Percentiles rank a stretch among this genome's conserved stretches.
Conservation (phyloP, 345 rosid genomes). For the Ceriops tagal region DNA sequence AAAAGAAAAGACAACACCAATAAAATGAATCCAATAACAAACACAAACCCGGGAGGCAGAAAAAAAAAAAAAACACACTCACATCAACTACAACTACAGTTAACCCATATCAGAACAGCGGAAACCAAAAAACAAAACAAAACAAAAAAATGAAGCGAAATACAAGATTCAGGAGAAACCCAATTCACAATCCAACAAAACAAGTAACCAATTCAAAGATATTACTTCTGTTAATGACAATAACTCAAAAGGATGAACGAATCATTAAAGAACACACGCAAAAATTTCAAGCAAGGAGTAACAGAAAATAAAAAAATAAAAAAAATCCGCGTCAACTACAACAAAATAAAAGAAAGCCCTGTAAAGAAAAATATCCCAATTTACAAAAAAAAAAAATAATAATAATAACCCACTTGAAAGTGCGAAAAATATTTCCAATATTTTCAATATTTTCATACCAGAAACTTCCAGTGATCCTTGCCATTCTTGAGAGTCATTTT, state of each 20-base stretch:
- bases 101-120: no score
- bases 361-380: neutral
- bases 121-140: neutral
- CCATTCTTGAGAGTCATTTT: slow-evolving; percentile 26
- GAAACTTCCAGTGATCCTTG: slow-evolving; percentile 47
- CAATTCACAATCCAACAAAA: neutral
- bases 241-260: neutral
- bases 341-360: neutral
- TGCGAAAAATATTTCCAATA: neutral
- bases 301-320: neutral
- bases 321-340: neutral
- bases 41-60: no score
- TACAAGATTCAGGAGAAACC: no score
- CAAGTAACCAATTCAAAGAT: neutral
- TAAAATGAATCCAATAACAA: no score
- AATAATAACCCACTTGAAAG: neutral
- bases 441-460: slow-evolving; percentile 22
- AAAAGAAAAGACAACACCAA: no score
- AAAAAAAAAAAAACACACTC: no score
- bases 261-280: neutral
- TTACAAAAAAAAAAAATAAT: no score
- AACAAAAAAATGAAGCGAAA: no score
- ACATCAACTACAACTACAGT: no score
- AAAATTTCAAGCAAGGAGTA: neutral
- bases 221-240: neutral